phyloP scores from a whole-genome alignment of 805 yeast genomes.

The Candida taoyuanica region DNA sequence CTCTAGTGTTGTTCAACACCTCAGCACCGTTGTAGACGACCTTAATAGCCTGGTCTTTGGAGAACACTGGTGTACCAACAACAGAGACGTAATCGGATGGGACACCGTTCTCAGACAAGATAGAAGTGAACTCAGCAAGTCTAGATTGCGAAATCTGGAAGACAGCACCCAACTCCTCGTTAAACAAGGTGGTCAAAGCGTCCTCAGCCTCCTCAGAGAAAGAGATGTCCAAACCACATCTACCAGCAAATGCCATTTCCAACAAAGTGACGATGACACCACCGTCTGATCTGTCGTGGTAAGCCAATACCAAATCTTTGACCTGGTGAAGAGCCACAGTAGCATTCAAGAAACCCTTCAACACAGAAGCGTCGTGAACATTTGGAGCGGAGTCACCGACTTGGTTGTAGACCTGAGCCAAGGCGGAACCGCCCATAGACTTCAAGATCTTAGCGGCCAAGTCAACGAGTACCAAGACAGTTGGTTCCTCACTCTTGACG shows the following conservation, averaged over 20 bases:
- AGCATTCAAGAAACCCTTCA: slow-evolving; percentile 69
- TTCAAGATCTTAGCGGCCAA: slow-evolving; percentile 49
- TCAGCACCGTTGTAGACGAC: slow-evolving; percentile 42
- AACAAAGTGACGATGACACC: slow-evolving; percentile 80
- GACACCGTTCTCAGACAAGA: slow-evolving; percentile 59
- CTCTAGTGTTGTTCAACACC: slow-evolving; percentile 55
- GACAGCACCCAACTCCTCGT: slow-evolving; percentile 94
- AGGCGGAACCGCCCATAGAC: slow-evolving; percentile 88
- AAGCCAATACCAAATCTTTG: slow-evolving; percentile 62
- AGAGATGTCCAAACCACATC: slow-evolving; percentile 70
- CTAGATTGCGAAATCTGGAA: slow-evolving; percentile 71
- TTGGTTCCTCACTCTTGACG: slow-evolving; percentile 43
- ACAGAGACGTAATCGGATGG: slow-evolving; percentile 47
- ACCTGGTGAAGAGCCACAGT: slow-evolving; percentile 66
- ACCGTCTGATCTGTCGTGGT: slow-evolving; percentile 97
- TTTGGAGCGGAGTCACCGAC: slow-evolving; percentile 81
- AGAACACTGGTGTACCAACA: slow-evolving; percentile 66
- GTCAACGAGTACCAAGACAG: slow-evolving; percentile 75
- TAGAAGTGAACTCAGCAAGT: slow-evolving; percentile 46
- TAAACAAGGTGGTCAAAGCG: slow-evolving; percentile 60
- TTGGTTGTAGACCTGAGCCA: slow-evolving; percentile 89
- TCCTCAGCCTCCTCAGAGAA: slow-evolving; percentile 36
- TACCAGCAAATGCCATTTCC: slow-evolving; percentile 97
- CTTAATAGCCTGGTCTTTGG: slow-evolving; percentile 46
- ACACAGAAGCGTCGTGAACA: slow-evolving; percentile 60